A percentile compares a stretch with the other conserved stretches of the same genome.
These are phyloP conservation scores for Echria macrotheca DNA, from an alignment of 495 filamentous ascomycete genomes.

Conservation along the genomic window DNA sequence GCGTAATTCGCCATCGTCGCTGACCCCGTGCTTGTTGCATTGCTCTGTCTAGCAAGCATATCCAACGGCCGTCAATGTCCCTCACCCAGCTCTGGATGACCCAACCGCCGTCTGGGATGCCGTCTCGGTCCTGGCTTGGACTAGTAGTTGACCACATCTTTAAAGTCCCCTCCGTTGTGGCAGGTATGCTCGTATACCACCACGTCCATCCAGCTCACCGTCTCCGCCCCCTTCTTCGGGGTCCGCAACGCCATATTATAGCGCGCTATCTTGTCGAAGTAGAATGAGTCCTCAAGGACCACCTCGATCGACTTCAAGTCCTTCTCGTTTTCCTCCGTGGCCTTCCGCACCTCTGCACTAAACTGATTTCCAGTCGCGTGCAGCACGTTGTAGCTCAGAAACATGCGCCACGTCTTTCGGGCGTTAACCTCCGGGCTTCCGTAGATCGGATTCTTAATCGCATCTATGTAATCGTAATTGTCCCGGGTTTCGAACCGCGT, in stretches of 20 bases:
- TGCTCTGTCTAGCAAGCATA: too few species aligned
- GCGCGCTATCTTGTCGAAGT: slow-evolving; percentile 17
- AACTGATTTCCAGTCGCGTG: slow-evolving; percentile 1
- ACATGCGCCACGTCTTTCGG: slow-evolving; percentile 24
- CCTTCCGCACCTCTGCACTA: slow-evolving; percentile 9
- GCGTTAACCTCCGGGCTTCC: slow-evolving; percentile 7
- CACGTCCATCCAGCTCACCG: slow-evolving; percentile 21
- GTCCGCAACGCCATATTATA: slow-evolving; percentile 14
- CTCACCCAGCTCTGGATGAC: too few species aligned
- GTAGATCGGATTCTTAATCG: slow-evolving; percentile 16
- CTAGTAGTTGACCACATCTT: background rate
- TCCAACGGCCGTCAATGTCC: too few species aligned
- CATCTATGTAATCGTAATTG: slow-evolving; percentile 29
- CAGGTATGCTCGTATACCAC: slow-evolving; percentile 27
- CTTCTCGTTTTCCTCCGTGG: slow-evolving; percentile 8
- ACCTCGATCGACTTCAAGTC: slow-evolving; percentile 27
- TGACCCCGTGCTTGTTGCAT: too few species aligned
- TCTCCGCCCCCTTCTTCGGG: slow-evolving; percentile 5
- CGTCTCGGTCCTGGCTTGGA: too few species aligned
- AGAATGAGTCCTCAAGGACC: slow-evolving; percentile 21
- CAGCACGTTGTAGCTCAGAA: slow-evolving; percentile 22
- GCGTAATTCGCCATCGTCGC: too few species aligned
- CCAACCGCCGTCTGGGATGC: too few species aligned
- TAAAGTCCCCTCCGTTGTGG: background rate
- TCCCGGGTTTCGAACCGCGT: slow-evolving; percentile 15